Percentiles rank a stretch among this genome's conserved stretches.
These are phyloP conservation scores for Penicillium daleae DNA, from an alignment of 495 filamentous ascomycete genomes.

Conservation along the genomic window DNA sequence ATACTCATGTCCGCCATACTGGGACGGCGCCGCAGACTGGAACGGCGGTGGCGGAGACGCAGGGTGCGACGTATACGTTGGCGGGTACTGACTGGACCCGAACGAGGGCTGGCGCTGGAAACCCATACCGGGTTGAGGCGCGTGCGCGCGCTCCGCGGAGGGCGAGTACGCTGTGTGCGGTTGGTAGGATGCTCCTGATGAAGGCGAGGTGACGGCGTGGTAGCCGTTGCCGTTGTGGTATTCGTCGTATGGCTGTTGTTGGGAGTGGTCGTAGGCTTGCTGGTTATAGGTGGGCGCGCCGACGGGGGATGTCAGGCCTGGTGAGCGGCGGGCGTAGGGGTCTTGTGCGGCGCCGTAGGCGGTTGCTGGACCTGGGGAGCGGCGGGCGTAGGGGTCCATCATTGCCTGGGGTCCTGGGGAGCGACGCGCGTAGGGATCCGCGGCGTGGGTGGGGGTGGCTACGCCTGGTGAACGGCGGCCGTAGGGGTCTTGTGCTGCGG, in stretches of 20 bases:
- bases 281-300: conserved; percentile 30
- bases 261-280: conserved; percentile 17
- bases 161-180: conserved; percentile 25
- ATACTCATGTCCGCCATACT: conserved; percentile 22
- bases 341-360: conserved; percentile 21
- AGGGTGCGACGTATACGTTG: conserved; percentile 35
- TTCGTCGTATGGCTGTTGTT: conserved; percentile 30
- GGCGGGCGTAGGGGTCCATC: conserved; percentile 26
- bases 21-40: conserved; percentile 28
- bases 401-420: conserved; percentile 19
- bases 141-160: conserved; percentile 8
- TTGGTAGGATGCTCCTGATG: conserved; percentile 34
- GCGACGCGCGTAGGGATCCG: conserved; percentile 21
- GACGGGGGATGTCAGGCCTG: conserved; percentile 31
- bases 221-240: conserved; percentile 23
- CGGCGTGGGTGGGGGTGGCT: conserved; percentile 7
- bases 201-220: conserved; percentile 25
- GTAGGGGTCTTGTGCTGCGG: conserved; percentile 27
- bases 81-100: conserved; percentile 34
- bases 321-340: conserved; percentile 31
- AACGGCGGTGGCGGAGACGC: conserved; percentile 44
- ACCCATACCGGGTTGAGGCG: conserved; percentile 9
- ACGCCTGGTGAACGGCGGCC: conserved; percentile 26
- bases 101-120: conserved; percentile 38
- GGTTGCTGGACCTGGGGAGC: conserved; percentile 24